Evolutionary conservation across 352 stramenopile species (phyloP), one percentile per base, ranked within the genome.

Genomic region (Pythium pyrilobum): DNA sequence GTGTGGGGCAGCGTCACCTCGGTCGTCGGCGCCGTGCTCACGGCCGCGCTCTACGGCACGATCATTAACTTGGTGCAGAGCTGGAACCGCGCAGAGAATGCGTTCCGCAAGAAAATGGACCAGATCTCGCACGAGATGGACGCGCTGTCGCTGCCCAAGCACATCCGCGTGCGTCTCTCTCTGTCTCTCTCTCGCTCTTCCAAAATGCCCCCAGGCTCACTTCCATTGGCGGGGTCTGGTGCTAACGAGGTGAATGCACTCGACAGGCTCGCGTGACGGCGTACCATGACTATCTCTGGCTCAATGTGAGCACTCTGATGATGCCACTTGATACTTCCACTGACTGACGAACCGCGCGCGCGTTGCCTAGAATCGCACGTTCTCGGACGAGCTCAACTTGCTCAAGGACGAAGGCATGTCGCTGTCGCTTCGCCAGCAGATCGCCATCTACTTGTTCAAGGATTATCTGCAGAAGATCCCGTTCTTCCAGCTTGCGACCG

Each of bases 201-300:
- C n/a, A n/a, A n/a, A n/a, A n/a, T n/a, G n/a, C n/a, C n/a, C n/a
- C n/a, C n/a, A n/a, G 7, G 42, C 42, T 37, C 42, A 49, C 24
- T 31, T 16, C 11, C 18, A 4, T 29, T 29, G 13, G 6, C 16
- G 15, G 25, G 29, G 36, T 5, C 20, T 41, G 3, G 7, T 41
- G 36, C 11, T 45, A 12, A 13, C 18, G 38, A 20, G n/a, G n/a
- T n/a, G n/a, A n/a, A n/a, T n/a, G n/a, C n/a, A n/a, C n/a, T n/a
- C n/a, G 3, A 11, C 13, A 66, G 58, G 58, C 58, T 18, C 58
- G 75, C 40, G 71, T 86, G 31, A 75, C 54, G 13, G 73, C 73
- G n/a, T 87, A 83, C 62, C 81, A 87, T 38, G 76, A 87, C 52
- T 87, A 85, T 41, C 57, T 87, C n/a, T 87, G 76, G 76, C 40